Base-by-base conservation (phyloP, 352 stramenopile genomes). In the Phytophthora sansomeana region DNA sequence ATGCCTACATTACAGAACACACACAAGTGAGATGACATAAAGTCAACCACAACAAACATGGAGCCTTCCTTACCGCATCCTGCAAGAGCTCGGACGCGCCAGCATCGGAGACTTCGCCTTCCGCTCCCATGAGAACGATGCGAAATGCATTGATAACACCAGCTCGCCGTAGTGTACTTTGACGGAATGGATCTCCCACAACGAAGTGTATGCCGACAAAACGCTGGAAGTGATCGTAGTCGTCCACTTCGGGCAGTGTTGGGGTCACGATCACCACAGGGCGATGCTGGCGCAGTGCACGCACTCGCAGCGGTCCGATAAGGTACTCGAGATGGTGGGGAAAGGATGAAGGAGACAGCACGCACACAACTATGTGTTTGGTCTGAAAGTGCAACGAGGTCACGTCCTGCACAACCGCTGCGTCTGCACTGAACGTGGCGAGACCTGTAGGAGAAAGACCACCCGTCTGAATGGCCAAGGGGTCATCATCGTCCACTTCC, bases 241-340 rank as follows among this genome's bases (percentile, higher is more conserved):
- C 66, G 10, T 91, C 85, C 1, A 55, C 61, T n/a, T 80, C 63
- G 1, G 87, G 87, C 24, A 95, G 51, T 1, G 75, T 77, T 0
- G 66, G 6, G 7, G 85, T 81, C 19, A 93, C 65, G 24, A 95
- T 77, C 19, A 95, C 66, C 19, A 95, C 81, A 5, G 87, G 80
- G 6, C 85, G 85, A 57, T 93, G 85, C 6, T 77, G 71, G 5
- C 80, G 78, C n/a, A 95, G 65, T 6, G 81, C 76, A 28, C 86
- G 86, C 7, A 92, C 81, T 6, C 87, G 85, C 24, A 95, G 50
- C 4, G 87, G 87, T 0, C 86, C 87, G 46, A 93, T 81, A n/a
- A 95, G 66, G 58, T 92, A 95, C 67, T 93, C 85, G 10, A 93
- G 72, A 39, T 95, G 80, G 48, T 91, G 74, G n/a, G 85, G 85